Conservation (phyloP, 106 monocot species). For the Phalaenopsis aphrodite region DNA sequence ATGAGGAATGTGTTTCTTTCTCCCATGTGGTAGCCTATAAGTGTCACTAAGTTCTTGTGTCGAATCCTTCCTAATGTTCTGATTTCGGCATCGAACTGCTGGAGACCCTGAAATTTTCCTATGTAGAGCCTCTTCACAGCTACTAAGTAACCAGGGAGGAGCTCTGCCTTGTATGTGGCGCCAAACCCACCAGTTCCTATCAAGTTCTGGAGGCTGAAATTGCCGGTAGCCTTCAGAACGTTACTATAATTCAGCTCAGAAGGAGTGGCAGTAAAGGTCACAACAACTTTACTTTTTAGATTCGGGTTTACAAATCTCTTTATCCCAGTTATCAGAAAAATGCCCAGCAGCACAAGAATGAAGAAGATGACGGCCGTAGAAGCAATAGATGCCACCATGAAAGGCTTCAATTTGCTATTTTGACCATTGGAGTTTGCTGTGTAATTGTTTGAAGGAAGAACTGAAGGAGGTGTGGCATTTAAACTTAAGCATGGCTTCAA, state of each 20-base stretch:
- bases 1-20: conserved; percentile 52
- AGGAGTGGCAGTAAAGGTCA: conserved; percentile 44
- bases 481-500: conserved; percentile 27
- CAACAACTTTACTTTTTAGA: conserved; percentile 31
- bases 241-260: conserved; percentile 48
- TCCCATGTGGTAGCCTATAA: conserved; percentile 59
- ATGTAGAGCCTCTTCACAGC: conserved; percentile 71
- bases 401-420: conserved; percentile 18
- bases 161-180: conserved; percentile 62
- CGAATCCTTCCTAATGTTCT: conserved; percentile 50
- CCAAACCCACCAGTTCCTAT: conserved; percentile 76
- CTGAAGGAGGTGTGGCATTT: conserved; percentile 2
- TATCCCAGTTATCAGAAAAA: conserved; percentile 27
- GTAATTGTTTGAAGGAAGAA: background rate
- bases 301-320: conserved; percentile 19
- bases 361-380: conserved; percentile 21
- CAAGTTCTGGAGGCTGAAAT: conserved; percentile 52
- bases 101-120: conserved; percentile 49
- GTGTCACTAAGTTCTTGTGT: conserved; percentile 63
- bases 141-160: conserved; percentile 41
- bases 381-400: conserved; percentile 20
- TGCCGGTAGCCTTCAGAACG: conserved; percentile 36
- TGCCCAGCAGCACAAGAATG: conserved; percentile 30
- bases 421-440: background rate
- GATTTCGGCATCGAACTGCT: conserved; percentile 68